Evolutionary conservation across 257 asterid genomes (phyloP), one percentile per base, ranked within the genome.

Genomic region (Leonotis leonurus): DNA sequence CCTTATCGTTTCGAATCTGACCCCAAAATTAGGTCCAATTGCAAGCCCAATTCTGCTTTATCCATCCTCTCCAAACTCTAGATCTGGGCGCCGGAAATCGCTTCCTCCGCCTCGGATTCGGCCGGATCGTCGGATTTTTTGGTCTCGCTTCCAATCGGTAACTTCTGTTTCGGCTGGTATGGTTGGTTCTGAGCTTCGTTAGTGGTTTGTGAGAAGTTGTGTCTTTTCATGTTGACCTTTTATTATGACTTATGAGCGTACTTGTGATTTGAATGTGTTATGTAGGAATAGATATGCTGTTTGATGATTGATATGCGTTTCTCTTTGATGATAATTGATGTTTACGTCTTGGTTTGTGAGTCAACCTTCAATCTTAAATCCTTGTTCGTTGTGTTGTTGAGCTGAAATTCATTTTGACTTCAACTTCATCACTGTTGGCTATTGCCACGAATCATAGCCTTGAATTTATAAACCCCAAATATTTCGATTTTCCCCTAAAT

Each of bases 21-120:
- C 71, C 76, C 74, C 67, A 73, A 75, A 20, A 2, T 27, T 52
- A 72, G 83, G 96, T 85, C 96, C 95, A 90, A 70, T 85, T 77
- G 20, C 66, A 83, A 87, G 96, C 95, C 96, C 95, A 87, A 87
- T 78, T 74, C 73, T 39, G 43, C 73, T 65, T 70, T 78, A 83
- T 81, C 91, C 48, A 78, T 64, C 81, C 59, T 67, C 75, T 56
- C 72, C 73, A 75, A 84, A 73, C 85, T 92, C 92, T 85, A 85
- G 90, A 89, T 68, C 77, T 69, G 71, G 60, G 41, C 74, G 75
- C 85, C 74, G 79, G 67, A 41, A 72, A 20, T 56, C 73, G 71
- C 70, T n/a, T n/a, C n/a, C n/a, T n/a, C n/a, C n/a, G n/a, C n/a
- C 70, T 18, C 17, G 12, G 81, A n/a, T n/a, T n/a, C n/a, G n/a